A percentile compares a stretch with the other conserved stretches of the same genome.
Conservation (phyloP, 768 basidiomycete species). For the Cystobasidium ongulense region DNA sequence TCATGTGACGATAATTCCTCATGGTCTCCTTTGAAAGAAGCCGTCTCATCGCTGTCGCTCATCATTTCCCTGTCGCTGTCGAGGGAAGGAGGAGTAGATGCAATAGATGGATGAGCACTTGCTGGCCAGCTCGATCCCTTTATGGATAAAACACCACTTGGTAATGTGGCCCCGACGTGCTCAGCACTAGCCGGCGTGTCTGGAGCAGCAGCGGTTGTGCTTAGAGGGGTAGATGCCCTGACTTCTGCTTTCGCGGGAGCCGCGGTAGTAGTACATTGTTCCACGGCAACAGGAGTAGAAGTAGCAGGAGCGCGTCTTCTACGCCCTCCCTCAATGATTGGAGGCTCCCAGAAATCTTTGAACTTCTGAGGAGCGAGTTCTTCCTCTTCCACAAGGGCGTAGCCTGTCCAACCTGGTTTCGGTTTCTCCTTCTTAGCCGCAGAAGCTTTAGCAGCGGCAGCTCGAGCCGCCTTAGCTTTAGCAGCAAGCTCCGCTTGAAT, state of each 20-base stretch:
- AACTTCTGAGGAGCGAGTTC: background rate
- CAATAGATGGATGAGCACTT: background rate
- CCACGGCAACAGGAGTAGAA: background rate
- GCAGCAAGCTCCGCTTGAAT: background rate
- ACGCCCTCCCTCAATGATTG: background rate
- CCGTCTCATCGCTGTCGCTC: slow-evolving; percentile 11
- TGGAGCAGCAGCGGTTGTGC: background rate
- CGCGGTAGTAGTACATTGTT: background rate
- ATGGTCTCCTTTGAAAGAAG: background rate
- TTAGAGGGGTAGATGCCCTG: background rate
- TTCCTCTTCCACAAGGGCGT: background rate
- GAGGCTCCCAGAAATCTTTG: background rate
- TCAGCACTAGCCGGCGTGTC: background rate
- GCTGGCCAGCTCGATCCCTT: background rate
- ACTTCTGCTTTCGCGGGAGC: background rate
- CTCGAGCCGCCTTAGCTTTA: background rate
- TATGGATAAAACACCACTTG: too few relatives aligned
- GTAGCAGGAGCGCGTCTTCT: background rate
- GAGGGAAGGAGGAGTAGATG: slow-evolving; percentile 3
- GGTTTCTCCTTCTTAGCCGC: background rate
- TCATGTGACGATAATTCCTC: background rate
- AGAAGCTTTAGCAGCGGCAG: background rate
- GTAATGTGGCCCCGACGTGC: background rate
- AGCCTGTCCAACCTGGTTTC: slow-evolving; percentile 13
- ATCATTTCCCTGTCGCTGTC: background rate